Percentiles rank a stretch among this genome's conserved stretches.
Evolutionary conservation across 1,284 basidiomycete genomes (phyloP).

Genomic region (Pyrrhoderma lamaoense): DNA sequence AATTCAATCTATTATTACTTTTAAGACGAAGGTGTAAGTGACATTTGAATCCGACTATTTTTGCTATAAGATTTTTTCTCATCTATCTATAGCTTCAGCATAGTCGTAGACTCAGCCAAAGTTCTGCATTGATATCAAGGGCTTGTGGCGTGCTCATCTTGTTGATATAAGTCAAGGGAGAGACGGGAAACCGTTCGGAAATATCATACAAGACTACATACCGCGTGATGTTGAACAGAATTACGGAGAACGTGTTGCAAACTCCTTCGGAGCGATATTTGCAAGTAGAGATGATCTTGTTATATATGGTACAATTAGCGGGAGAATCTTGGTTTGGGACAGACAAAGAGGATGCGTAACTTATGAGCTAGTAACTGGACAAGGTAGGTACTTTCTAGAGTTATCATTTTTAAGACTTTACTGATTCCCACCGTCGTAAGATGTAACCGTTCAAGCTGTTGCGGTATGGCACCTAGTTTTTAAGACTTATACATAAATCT

Average conservation of each 20-base stretch:
- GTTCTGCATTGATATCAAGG: conserved; percentile 46
- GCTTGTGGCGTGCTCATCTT: conserved; percentile 39
- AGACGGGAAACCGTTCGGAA: conserved; percentile 38
- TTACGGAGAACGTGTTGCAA: conserved; percentile 24
- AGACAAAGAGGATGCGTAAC: conserved; percentile 40
- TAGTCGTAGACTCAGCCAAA: conserved; percentile 42
- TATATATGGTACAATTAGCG: conserved; percentile 45
- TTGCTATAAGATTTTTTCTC: conserved; percentile 4
- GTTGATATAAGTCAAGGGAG: conserved; percentile 32
- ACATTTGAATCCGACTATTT: conserved; percentile 2
- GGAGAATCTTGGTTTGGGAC: conserved; percentile 55
- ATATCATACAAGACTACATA: conserved; percentile 45
- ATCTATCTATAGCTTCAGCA: conserved; percentile 33
- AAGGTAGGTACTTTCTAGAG: neutral
- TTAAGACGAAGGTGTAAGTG: conserved; percentile 49
- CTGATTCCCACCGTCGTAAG: neutral
- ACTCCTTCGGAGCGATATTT: conserved; percentile 43
- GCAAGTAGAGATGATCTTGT: conserved; percentile 42
- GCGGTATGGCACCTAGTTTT: neutral
- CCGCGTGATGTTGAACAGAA: conserved; percentile 31
- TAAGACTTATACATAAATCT: neutral
- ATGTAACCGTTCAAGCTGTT: conserved; percentile 3
- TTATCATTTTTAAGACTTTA: neutral
- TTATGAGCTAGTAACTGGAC: conserved; percentile 48
- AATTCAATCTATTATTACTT: conserved; percentile 46